These are phyloP conservation scores for Sisymbrium irio DNA, from an alignment of 345 rosid genomes.

Conservation along the genomic window DNA sequence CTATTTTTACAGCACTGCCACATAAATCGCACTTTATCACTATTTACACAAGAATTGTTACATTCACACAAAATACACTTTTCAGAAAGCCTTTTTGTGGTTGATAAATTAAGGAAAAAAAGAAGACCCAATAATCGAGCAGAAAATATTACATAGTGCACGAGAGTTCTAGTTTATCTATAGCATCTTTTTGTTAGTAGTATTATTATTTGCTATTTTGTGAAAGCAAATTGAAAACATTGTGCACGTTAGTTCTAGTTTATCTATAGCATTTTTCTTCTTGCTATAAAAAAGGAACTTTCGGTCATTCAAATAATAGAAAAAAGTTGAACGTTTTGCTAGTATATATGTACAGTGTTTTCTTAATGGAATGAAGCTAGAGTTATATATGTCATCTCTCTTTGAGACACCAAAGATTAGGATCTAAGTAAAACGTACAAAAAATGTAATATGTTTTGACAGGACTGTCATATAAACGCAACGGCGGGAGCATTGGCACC, in stretches of 20 bases:
- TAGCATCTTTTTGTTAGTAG: background rate
- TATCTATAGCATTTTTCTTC: background rate
- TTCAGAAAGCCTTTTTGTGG: background rate
- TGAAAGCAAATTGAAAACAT: background rate
- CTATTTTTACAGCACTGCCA: background rate
- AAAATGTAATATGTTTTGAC: background rate
- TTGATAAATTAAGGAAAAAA: background rate
- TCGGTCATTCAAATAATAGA: background rate
- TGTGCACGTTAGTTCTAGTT: background rate
- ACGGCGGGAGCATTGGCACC: conserved; percentile 32
- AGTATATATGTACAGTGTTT: background rate
- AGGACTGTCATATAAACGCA: conserved; percentile 46
- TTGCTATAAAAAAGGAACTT: background rate
- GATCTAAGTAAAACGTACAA: background rate
- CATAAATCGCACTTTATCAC: background rate
- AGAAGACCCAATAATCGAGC: background rate
- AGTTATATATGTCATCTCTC: too few species aligned
- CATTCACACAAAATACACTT: background rate
- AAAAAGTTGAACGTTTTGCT: background rate
- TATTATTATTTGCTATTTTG: background rate
- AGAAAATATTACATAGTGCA: too few species aligned
- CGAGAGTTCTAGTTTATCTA: too few species aligned
- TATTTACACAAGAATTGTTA: background rate
- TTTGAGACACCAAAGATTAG: background rate
- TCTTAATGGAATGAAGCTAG: background rate